A percentile compares a stretch with the other conserved stretches of the same genome.
These are phyloP conservation scores for Cutaneotrichosporon sp. DNA, from an alignment of 1,284 basidiomycete genomes.

Conservation along the genomic window DNA sequence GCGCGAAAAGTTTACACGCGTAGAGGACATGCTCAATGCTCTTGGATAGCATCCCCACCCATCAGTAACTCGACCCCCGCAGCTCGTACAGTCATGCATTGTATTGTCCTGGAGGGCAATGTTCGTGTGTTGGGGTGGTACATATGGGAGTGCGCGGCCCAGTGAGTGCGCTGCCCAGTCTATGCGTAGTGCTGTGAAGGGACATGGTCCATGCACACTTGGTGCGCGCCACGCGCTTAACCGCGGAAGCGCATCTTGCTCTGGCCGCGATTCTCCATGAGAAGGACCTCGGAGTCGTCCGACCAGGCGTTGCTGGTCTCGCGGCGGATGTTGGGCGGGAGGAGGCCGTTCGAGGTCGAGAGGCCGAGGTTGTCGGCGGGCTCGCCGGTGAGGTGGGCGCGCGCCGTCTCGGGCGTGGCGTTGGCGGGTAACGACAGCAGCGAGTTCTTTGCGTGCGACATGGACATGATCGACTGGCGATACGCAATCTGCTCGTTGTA, in stretches of 20 bases:
- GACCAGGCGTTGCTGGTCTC: conserved; percentile 26
- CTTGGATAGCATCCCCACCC: conserved; percentile 7
- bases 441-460: conserved; percentile 45
- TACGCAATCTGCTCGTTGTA: conserved; percentile 64
- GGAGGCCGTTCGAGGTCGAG: conserved; percentile 15
- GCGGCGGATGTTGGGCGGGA: conserved; percentile 37
- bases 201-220: background rate
- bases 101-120: conserved; percentile 2
- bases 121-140: conserved; percentile 1
- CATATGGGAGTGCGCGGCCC: background rate
- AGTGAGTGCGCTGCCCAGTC: background rate
- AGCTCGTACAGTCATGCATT: conserved; percentile 16
- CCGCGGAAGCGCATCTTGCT: conserved; percentile 11
- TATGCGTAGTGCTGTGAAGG: background rate
- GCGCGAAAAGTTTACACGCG: conserved; percentile 50
- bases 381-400: conserved; percentile 27
- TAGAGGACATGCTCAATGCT: conserved; percentile 55
- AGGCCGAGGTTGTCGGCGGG: conserved; percentile 6
- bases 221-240: background rate
- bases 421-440: conserved; percentile 33
- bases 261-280: conserved; percentile 7
- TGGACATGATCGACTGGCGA: conserved; percentile 48
- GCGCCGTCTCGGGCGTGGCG: conserved; percentile 22
- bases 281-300: conserved; percentile 22
- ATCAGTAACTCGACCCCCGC: background rate